Base-by-base conservation (phyloP, 441 rosid genomes). In the Metrosideros polymorpha region DNA sequence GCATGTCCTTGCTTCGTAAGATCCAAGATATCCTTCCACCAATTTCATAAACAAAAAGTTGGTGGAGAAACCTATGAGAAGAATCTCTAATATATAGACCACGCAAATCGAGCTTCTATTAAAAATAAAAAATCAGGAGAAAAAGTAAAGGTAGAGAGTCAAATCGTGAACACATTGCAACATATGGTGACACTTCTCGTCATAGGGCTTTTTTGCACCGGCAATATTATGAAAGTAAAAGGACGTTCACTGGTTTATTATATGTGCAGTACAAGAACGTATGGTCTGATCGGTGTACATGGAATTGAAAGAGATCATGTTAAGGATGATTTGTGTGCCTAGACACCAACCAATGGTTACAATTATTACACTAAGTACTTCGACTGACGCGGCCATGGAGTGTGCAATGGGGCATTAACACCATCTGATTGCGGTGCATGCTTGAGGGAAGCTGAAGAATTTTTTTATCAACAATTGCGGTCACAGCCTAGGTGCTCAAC, bases 261-360 rank as follows among this genome's bases (percentile, higher is more conserved):
- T 24, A 55, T 55, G 9, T 55, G 59, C 59, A 55, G 29, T 10
- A 3, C 3, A 25, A 25, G 59, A 13, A 10, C 13, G n/a, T 25
- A 9, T 6, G 59, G 13, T 55, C 13, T 0, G 1, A 0, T 8
- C 12, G n/a, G 25, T 9, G n/a, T 3, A 9, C 9, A 24, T 25
- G 24, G n/a, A n/a, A n/a, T n/a, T n/a, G n/a, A n/a, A n/a, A n/a
- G 13, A 55, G n/a, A 9, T 10, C 4, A 9, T 4, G n/a, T 27
- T 25, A 1, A 27, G 5, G 1, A 27, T 56, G 30, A 27, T 56
- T 5, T 4, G 3, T 4, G 13, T 56, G 15, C 3, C 1, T 2
- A 9, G 13, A 25, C 30, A 56, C 61, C 3, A 4, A 27, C 1
- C 17, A 15, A 5, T 12, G 30, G 61, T 12, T 56, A 27, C 13